Evolutionary conservation across 257 asterid genomes (phyloP).

Genomic region (Gardenia jasminoides): DNA sequence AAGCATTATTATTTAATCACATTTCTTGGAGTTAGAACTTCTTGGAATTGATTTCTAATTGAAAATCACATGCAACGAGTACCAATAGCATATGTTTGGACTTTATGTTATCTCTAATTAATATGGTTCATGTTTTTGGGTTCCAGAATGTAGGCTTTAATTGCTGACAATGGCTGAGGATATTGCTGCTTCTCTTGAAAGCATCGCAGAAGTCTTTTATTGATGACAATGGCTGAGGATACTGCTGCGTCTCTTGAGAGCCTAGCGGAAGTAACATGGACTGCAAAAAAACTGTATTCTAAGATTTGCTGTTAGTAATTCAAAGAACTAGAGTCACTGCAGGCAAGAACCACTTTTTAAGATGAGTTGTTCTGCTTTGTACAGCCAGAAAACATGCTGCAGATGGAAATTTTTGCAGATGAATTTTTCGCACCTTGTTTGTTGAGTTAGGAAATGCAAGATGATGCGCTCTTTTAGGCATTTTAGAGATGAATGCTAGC

Average conservation of each 20-base stretch:
- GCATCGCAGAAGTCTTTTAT: too few relatives aligned
- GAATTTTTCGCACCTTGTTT: too few relatives aligned
- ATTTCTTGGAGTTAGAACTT: not conserved
- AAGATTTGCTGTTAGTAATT: slow-evolving; percentile 21
- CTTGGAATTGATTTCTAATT: not conserved
- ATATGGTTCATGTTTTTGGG: not conserved
- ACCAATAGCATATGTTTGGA: not conserved
- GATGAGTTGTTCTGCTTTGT: not conserved
- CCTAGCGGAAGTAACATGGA: slow-evolving; percentile 66
- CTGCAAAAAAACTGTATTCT: slow-evolving; percentile 50
- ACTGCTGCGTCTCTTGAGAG: slow-evolving; percentile 32
- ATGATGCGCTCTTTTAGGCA: not conserved
- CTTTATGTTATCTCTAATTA: not conserved
- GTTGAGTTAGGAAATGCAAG: not conserved
- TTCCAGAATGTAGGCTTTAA: slow-evolving; percentile 60
- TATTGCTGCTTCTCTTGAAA: too few relatives aligned
- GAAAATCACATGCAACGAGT: not conserved
- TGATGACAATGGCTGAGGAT: slow-evolving; percentile 52
- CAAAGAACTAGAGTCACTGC: not conserved
- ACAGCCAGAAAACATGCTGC: not conserved
- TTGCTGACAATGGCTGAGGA: too few relatives aligned
- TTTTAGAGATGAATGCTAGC: not conserved
- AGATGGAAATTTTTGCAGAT: not conserved
- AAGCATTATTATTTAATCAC: not conserved
- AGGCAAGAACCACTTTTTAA: not conserved